Percentiles rank a stretch among this genome's conserved stretches.
phyloP scores from a whole-genome alignment of 2,329 filamentous ascomycete species.

The Aspergillus spinulosporus region DNA sequence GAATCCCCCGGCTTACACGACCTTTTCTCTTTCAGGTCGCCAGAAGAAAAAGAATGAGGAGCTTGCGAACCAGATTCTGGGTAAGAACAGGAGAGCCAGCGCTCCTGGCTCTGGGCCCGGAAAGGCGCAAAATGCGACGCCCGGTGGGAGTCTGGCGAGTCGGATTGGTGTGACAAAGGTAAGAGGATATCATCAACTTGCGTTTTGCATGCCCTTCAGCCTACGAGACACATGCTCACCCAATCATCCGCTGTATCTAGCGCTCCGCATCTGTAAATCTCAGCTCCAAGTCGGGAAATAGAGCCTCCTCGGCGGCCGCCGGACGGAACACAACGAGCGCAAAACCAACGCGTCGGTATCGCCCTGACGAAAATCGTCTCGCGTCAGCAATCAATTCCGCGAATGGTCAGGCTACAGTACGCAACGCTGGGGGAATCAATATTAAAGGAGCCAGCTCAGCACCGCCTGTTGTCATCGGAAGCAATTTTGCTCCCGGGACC shows the following conservation, averaged over 20 bases:
- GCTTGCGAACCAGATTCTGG: conserved; percentile 61
- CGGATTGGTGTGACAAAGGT: conserved; percentile 61
- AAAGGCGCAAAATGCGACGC: conserved; percentile 45
- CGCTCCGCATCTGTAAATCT: conserved; percentile 45
- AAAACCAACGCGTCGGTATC: conserved; percentile 34
- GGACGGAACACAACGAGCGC: conserved; percentile 23
- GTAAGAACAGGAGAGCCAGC: conserved; percentile 53
- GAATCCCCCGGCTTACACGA: conserved; percentile 2
- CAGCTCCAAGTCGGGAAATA: conserved; percentile 41
- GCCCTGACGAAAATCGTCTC: conserved; percentile 37
- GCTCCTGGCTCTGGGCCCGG: conserved; percentile 46
- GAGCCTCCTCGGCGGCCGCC: conserved; percentile 28
- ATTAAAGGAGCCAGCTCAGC: conserved; percentile 57
- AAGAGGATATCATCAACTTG: conserved; percentile 17
- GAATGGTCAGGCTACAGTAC: conserved; percentile 33
- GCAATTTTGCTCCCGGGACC: conserved; percentile 66
- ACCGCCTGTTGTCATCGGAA: conserved; percentile 59
- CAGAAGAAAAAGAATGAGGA: conserved; percentile 57
- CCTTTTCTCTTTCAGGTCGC: conserved; percentile 43
- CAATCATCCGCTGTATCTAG: conserved; percentile 20
- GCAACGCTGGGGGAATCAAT: conserved; percentile 46
- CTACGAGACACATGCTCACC: conserved; percentile 5
- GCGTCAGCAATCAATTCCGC: conserved; percentile 32
- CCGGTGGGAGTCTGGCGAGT: conserved; percentile 56
- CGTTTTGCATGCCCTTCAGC: background rate